Conservation (phyloP, 192 early-diverging fungal genomes). For the Backusella liffmaniae region DNA sequence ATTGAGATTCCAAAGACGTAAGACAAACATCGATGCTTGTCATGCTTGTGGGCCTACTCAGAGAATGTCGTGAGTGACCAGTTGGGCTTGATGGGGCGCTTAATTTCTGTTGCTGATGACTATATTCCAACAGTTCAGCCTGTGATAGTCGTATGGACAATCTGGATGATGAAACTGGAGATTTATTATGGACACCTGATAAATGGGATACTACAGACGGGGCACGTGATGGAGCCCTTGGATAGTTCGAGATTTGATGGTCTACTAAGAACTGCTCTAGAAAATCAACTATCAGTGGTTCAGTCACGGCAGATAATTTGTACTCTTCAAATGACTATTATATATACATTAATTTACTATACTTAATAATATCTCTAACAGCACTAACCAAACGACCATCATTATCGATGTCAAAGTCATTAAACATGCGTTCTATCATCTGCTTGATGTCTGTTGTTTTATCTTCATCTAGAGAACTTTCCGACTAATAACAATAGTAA, state of each 20-base stretch:
- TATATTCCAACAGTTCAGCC: slow-evolving; percentile 36
- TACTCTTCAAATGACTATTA: slow-evolving; percentile 68
- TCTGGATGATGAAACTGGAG: slow-evolving; percentile 18
- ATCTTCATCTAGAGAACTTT: slow-evolving; percentile 59
- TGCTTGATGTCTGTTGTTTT: slow-evolving; percentile 61
- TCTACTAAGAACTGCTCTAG: slow-evolving; percentile 71
- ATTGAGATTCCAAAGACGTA: slow-evolving; percentile 19
- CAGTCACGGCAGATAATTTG: slow-evolving; percentile 76
- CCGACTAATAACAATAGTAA: slow-evolving; percentile 16
- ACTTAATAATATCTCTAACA: not conserved
- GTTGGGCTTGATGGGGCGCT: slow-evolving; percentile 11
- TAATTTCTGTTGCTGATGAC: slow-evolving; percentile 28
- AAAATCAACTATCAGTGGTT: slow-evolving; percentile 76
- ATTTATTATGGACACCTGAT: not conserved
- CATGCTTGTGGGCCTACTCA: slow-evolving; percentile 33
- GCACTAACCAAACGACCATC: slow-evolving; percentile 66
- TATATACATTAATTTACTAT: slow-evolving; percentile 10
- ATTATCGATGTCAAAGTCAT: slow-evolving; percentile 78
- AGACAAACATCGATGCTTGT: slow-evolving; percentile 28
- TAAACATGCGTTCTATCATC: slow-evolving; percentile 71
- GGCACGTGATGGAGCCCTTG: slow-evolving; percentile 28
- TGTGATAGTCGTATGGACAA: slow-evolving; percentile 35
- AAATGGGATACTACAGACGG: slow-evolving; percentile 28
- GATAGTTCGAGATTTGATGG: slow-evolving; percentile 38
- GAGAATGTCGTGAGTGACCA: not conserved